Base-by-base conservation (phyloP, 2,329 filamentous ascomycete genomes). In the Hyphodiscus sp. region DNA sequence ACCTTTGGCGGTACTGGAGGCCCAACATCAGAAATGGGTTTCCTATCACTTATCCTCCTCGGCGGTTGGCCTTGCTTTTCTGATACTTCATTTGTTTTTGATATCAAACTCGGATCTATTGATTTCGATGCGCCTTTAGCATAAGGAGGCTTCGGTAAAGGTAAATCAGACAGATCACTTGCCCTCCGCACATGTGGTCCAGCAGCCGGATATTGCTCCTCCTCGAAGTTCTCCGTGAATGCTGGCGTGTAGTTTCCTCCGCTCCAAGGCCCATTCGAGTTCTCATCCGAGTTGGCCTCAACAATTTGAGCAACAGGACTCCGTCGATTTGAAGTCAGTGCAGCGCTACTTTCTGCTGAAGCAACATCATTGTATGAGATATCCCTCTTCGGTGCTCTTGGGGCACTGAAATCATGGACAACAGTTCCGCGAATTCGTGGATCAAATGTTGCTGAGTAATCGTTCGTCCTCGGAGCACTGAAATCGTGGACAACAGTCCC, bases 401-500 rank as follows among this genome's bases (percentile, higher is more conserved):
- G 82, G 0, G 79, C 81, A 62, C 81, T 85, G 61, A 85, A 86
- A 66, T 83, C 83, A 64, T 87, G 84, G 48, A 85, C 76, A 46
- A 76, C 74, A 8, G 79, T 87, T 47, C 80, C 84, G 62, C 76
- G 76, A 58, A 87, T 87, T 10, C 81, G 75, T 18, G 82, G 82
- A 61, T 86, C 82, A 60, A 85, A 83, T 65, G 20, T 70, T 68
- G 45, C 70, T 60, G 26, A 75, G 61, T 47, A 57, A 49, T 49
- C 61, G 20, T 53, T 60, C 54, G 50, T 54, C 49, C 49, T n/a
- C 1, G 81, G 82, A 0, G 79, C 81, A 62, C 81, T 85, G 61
- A 85, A 86, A 66, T 83, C 83, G 64, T 87, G 84, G 48, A 85
- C 76, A 46, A 76, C 74, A 8, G 79, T 87, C 48, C 80, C 84